These are phyloP conservation scores for Lizonia empirigonia DNA, from an alignment of 2,329 filamentous ascomycete genomes.

Conservation along the genomic window DNA sequence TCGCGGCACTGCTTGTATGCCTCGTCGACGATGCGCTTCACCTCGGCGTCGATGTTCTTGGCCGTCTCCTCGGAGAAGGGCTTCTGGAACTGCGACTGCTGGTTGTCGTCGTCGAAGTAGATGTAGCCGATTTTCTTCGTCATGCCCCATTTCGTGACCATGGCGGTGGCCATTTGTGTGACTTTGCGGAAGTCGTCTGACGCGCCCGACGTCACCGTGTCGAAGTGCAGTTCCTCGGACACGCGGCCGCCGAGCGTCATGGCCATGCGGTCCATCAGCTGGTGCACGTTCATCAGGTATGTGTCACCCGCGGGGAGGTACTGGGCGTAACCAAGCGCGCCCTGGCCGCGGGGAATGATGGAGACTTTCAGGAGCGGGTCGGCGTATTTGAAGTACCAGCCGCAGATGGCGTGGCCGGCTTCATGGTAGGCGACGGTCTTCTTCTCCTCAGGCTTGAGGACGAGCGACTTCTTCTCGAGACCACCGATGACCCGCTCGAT, in stretches of 20 bases:
- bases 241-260: slow-evolving; percentile 98
- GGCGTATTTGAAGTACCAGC: slow-evolving; percentile 96
- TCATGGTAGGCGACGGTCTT: slow-evolving; percentile 97
- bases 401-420: slow-evolving; percentile 96
- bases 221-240: slow-evolving; percentile 94
- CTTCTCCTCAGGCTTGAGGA: slow-evolving; percentile 93
- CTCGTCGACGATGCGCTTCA: slow-evolving; percentile 87
- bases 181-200: slow-evolving; percentile 99
- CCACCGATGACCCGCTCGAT: slow-evolving; percentile 97
- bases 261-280: slow-evolving; percentile 99
- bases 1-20: slow-evolving; percentile 90
- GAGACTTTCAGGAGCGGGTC: slow-evolving; percentile 97
- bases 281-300: slow-evolving; percentile 93
- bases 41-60: slow-evolving; percentile 88
- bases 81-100: slow-evolving; percentile 79
- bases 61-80: slow-evolving; percentile 95
- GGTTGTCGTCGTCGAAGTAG: slow-evolving; percentile 82
- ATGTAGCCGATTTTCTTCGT: slow-evolving; percentile 90
- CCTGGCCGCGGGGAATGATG: slow-evolving; percentile 95
- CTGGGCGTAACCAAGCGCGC: slow-evolving; percentile 92
- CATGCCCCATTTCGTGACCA: slow-evolving; percentile 99
- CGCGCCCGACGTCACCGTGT: slow-evolving; percentile 92
- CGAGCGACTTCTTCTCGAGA: slow-evolving; percentile 94
- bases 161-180: slow-evolving; percentile 90
- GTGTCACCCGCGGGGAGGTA: slow-evolving; percentile 91